Evolutionary conservation across 1,284 basidiomycete genomes (phyloP).

Genomic region (Microbotryum violaceum): DNA sequence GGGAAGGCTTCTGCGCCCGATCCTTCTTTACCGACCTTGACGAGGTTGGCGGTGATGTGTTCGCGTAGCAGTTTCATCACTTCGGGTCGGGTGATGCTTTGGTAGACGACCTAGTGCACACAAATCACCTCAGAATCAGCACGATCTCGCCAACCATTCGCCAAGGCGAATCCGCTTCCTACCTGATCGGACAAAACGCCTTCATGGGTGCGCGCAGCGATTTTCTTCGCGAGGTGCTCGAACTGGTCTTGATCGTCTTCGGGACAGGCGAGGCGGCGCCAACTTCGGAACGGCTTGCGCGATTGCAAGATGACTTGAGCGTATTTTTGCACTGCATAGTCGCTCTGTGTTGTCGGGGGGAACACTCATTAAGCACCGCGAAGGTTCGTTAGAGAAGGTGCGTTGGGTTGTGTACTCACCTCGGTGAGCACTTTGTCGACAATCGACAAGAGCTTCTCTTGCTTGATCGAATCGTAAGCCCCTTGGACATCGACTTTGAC

Average conservation of each 20-base stretch:
- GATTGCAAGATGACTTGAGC: slow-evolving; percentile 51
- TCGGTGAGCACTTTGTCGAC: slow-evolving; percentile 64
- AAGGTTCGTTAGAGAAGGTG: neutral
- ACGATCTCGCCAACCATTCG: no score
- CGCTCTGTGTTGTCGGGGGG: slow-evolving; percentile 21
- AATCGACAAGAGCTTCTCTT: slow-evolving; percentile 72
- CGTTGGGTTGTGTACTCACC: slow-evolving; percentile 45
- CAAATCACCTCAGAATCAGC: neutral
- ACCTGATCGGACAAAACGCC: slow-evolving; percentile 82
- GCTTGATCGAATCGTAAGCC: slow-evolving; percentile 94
- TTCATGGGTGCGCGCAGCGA: slow-evolving; percentile 61
- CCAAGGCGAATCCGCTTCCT: slow-evolving; percentile 7
- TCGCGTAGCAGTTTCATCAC: slow-evolving; percentile 70
- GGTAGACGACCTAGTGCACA: slow-evolving; percentile 53
- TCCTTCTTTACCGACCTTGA: slow-evolving; percentile 55
- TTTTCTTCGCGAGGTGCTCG: slow-evolving; percentile 55
- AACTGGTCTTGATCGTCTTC: slow-evolving; percentile 72
- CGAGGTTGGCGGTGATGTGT: slow-evolving; percentile 84
- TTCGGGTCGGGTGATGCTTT: slow-evolving; percentile 50
- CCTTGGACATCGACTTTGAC: slow-evolving; percentile 93
- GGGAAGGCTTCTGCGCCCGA: neutral
- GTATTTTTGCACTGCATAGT: slow-evolving; percentile 55
- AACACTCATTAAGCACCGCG: neutral
- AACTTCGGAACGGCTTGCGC: slow-evolving; percentile 54
- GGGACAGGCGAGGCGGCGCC: slow-evolving; percentile 55